phyloP scores from a whole-genome alignment of 1,284 basidiomycete genomes.

The Porogramme epimiltina region DNA sequence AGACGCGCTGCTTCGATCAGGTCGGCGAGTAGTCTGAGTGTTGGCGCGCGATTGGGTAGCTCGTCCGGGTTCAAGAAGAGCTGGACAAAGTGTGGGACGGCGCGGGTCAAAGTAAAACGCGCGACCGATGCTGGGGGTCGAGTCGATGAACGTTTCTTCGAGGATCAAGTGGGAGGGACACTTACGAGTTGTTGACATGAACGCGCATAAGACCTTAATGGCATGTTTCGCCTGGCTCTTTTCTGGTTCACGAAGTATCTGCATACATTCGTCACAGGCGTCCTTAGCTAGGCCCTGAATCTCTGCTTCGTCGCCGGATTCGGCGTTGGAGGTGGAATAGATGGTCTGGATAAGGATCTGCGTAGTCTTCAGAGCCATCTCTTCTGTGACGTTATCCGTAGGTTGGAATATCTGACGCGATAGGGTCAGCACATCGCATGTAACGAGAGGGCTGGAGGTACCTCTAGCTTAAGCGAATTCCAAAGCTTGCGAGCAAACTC shows the following conservation, averaged over 20 bases:
- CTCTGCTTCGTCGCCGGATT: slow-evolving; percentile 33
- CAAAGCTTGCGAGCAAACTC: slow-evolving; percentile 77
- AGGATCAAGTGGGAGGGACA: slow-evolving; percentile 21
- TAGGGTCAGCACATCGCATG: too few relatives aligned
- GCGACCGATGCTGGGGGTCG: slow-evolving; percentile 66
- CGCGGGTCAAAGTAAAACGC: slow-evolving; percentile 64
- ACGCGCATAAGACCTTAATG: slow-evolving; percentile 76
- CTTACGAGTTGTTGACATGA: slow-evolving; percentile 78
- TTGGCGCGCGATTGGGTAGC: slow-evolving; percentile 70
- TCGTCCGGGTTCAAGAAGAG: slow-evolving; percentile 83
- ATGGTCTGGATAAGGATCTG: slow-evolving; percentile 76
- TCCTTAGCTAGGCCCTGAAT: slow-evolving; percentile 67
- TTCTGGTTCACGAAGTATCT: slow-evolving; percentile 83
- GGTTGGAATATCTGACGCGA: slow-evolving; percentile 83
- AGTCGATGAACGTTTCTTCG: neutral
- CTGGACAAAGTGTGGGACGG: slow-evolving; percentile 72
- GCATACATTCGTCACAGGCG: slow-evolving; percentile 79
- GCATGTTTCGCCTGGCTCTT: slow-evolving; percentile 89
- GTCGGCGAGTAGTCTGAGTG: slow-evolving; percentile 63
- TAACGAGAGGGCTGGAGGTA: slow-evolving; percentile 30
- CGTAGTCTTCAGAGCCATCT: slow-evolving; percentile 69
- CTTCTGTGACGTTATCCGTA: slow-evolving; percentile 73
- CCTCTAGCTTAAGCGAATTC: slow-evolving; percentile 89
- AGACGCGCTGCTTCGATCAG: slow-evolving; percentile 57
- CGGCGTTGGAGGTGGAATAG: slow-evolving; percentile 45